Conservation (phyloP, 1,139 yeast species). For the Candida glucosophila region DNA sequence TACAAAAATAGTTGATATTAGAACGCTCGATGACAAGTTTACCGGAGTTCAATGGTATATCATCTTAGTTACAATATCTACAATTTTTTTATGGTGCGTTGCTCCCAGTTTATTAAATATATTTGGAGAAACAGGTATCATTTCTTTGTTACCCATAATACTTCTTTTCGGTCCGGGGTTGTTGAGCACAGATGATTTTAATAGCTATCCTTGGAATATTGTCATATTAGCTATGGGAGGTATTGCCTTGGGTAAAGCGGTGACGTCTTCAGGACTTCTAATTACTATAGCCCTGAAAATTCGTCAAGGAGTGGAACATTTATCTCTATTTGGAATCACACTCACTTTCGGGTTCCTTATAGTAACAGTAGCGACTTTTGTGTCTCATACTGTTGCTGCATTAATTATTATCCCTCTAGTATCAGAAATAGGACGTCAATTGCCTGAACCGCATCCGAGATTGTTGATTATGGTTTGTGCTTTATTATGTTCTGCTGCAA, state of each 20-base stretch:
- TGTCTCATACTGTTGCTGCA: constrained; percentile 94
- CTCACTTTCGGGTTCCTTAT: constrained; percentile 72
- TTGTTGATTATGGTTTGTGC: constrained; percentile 79
- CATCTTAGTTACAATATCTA: constrained; percentile 51
- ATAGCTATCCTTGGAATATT: constrained; percentile 90
- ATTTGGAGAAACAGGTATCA: constrained; percentile 85
- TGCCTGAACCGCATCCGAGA: constrained; percentile 64
- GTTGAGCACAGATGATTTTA: constrained; percentile 76
- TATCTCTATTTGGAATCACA: constrained; percentile 60
- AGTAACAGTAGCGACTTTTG: constrained; percentile 82
- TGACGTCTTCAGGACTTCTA: constrained; percentile 77
- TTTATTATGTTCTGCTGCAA: constrained; percentile 79
- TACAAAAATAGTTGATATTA: constrained; percentile 41
- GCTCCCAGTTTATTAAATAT: constrained; percentile 53
- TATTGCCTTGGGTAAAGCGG: constrained; percentile 85
- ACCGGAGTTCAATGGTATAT: constrained; percentile 70
- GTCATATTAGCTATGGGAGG: constrained; percentile 96
- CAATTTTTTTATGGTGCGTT: constrained; percentile 83
- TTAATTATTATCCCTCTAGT: constrained; percentile 83
- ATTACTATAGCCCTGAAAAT: constrained; percentile 68
- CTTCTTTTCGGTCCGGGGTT: constrained; percentile 84
- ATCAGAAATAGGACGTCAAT: constrained; percentile 71
- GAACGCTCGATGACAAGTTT: constrained; percentile 64
- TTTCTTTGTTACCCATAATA: constrained; percentile 77
- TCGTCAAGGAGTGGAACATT: constrained; percentile 49